Conservation (phyloP, 257 asterid species). For the Datura wrightii region DNA sequence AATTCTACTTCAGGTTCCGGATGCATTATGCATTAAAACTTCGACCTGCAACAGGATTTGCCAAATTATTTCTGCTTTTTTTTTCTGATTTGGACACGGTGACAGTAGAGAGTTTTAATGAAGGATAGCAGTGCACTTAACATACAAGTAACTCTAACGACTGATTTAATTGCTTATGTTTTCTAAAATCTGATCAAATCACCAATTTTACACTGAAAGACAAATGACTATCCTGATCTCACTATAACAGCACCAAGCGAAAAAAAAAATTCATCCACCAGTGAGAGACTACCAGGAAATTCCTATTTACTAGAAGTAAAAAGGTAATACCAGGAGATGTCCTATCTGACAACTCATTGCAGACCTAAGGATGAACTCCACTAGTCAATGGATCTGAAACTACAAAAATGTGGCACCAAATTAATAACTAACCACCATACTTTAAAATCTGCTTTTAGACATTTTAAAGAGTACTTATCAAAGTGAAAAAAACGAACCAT, state of each 20-base stretch:
- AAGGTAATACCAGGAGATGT: neutral
- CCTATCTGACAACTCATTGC: neutral
- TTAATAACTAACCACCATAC: neutral
- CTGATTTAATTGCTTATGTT: neutral
- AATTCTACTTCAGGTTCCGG: neutral
- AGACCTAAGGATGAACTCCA: neutral
- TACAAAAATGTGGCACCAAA: neutral
- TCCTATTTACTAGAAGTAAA: neutral
- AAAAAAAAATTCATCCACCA: neutral
- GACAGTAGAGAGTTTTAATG: neutral
- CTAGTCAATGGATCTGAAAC: constrained; percentile 12
- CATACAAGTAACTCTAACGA: neutral
- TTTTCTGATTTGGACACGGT: neutral
- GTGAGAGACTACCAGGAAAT: constrained; percentile 6
- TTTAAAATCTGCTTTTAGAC: neutral
- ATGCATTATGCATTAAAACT: neutral
- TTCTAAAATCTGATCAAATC: neutral
- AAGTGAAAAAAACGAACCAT: neutral
- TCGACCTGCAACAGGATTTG: neutral
- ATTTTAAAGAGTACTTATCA: neutral
- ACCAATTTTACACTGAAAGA: neutral
- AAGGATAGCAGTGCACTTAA: neutral
- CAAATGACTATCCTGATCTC: neutral
- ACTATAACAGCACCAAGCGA: neutral
- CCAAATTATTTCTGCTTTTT: neutral